Base-by-base conservation (phyloP, 805 yeast species). In the Yarrowia sp. region DNA sequence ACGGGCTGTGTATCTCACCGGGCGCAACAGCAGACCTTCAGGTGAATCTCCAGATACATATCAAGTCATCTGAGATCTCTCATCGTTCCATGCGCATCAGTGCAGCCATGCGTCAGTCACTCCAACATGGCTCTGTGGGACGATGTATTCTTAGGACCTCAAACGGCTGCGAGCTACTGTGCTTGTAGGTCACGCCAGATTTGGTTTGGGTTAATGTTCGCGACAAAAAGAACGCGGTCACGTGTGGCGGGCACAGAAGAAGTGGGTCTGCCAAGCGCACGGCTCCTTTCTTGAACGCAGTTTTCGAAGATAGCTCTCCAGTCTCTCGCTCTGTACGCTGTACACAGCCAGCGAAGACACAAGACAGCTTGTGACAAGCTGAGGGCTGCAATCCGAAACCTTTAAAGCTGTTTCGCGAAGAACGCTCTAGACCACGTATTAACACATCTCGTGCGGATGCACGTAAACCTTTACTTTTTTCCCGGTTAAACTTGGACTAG, bases 141-240 rank as follows among this genome's bases (percentile, higher is more conserved):
- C n/a, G n/a, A n/a, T n/a, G n/a, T n/a, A n/a, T n/a, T n/a, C n/a
- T n/a, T n/a, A n/a, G n/a, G n/a, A n/a, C n/a, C n/a, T 27, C 33
- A 42, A 42, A 42, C 49, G 49, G 49, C 49, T 25, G 18, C 33
- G 8, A 24, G 42, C 12, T 7, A 13, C n/a, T n/a, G n/a, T n/a
- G n/a, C n/a, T n/a, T n/a, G 25, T 38, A 22, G 29, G 33, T 10
- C n/a, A 42, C 49, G 49, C 49, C 49, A 25, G 49, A 42, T 42
- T 42, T 42, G 49, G 49, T 42, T 42, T 25, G 33, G 49, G 33
- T 42, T 42, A 42, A 25, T 39, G 49, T 42, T 42, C 21, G 44
- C 14, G 42, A 21, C 25, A 19, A 21, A 10, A 7, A n/a, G 7
- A 18, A 35, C 39, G 22, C 21, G 42, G 42, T 41, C 31, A 41